phyloP scores from a whole-genome alignment of 805 yeast species.

The Candida pini region DNA sequence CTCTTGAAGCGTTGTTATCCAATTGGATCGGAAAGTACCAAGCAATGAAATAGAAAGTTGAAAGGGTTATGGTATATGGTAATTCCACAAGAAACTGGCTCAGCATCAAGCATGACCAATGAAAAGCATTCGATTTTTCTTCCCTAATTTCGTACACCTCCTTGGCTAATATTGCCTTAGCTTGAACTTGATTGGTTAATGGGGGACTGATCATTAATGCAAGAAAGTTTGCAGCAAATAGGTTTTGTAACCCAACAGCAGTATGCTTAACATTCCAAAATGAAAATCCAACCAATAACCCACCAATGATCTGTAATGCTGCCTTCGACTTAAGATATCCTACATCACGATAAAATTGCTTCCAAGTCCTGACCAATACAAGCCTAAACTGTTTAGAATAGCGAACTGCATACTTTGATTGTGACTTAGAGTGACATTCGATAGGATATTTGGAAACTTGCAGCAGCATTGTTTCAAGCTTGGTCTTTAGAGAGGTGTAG shows the following conservation, averaged over 20 bases:
- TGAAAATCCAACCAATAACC: slow-evolving; percentile 48
- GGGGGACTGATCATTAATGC: slow-evolving; percentile 55
- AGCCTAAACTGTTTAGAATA: slow-evolving; percentile 32
- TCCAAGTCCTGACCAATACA: slow-evolving; percentile 33
- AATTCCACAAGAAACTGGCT: slow-evolving; percentile 52
- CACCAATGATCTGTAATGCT: slow-evolving; percentile 32
- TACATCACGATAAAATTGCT: slow-evolving; percentile 44
- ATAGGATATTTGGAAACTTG: slow-evolving; percentile 12
- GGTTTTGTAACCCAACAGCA: slow-evolving; percentile 53
- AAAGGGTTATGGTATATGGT: slow-evolving; percentile 48
- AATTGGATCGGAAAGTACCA: slow-evolving; percentile 34
- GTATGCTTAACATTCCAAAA: slow-evolving; percentile 56
- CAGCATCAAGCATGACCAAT: slow-evolving; percentile 57
- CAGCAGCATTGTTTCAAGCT: slow-evolving; percentile 3
- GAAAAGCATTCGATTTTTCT: slow-evolving; percentile 64
- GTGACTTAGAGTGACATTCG: slow-evolving; percentile 11
- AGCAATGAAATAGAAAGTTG: slow-evolving; percentile 41
- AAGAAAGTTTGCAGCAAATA: slow-evolving; percentile 45
- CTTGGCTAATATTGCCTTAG: slow-evolving; percentile 49
- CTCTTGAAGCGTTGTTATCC: slow-evolving; percentile 31
- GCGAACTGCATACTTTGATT: slow-evolving; percentile 38
- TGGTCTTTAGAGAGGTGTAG: no score
- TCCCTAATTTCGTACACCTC: slow-evolving; percentile 68
- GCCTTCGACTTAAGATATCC: slow-evolving; percentile 44
- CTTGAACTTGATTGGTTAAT: slow-evolving; percentile 60